A percentile compares a stretch with the other conserved stretches of the same genome.
These are phyloP conservation scores for Trichoderma guizhouense DNA, from an alignment of 2,329 filamentous ascomycete genomes.

Conservation along the genomic window DNA sequence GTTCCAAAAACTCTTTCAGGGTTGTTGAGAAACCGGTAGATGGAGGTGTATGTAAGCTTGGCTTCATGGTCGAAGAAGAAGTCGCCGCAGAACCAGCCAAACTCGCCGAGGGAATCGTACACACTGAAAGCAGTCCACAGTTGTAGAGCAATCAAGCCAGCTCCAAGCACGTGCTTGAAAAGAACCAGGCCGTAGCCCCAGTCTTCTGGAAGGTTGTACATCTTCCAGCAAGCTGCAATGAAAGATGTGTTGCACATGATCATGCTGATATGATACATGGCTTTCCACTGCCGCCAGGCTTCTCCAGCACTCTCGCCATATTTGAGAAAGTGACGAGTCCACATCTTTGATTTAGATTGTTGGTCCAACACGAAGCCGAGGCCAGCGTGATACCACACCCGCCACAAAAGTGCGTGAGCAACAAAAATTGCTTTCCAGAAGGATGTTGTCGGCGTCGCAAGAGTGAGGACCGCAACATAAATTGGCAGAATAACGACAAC, in stretches of 20 bases:
- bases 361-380: constrained; percentile 79
- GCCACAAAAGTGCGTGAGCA: constrained; percentile 74
- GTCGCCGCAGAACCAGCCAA: constrained; percentile 98
- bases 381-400: constrained; percentile 87
- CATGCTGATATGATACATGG: constrained; percentile 89
- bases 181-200: constrained; percentile 85
- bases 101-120: constrained; percentile 93
- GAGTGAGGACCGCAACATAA: constrained; percentile 70
- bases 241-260: constrained; percentile 86
- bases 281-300: constrained; percentile 98
- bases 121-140: constrained; percentile 91
- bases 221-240: constrained; percentile 89
- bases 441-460: constrained; percentile 73
- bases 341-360: constrained; percentile 87
- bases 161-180: constrained; percentile 82
- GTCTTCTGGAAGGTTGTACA: constrained; percentile 82
- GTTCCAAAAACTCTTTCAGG: constrained; percentile 91
- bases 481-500: constrained; percentile 72
- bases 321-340: constrained; percentile 97
- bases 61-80: constrained; percentile 92
- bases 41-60: constrained; percentile 92
- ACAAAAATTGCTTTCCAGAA: constrained; percentile 77
- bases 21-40: constrained; percentile 97
- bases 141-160: constrained; percentile 77
- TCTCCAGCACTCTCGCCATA: constrained; percentile 87